Percentiles rank a stretch among this genome's conserved stretches.
phyloP scores from a whole-genome alignment of 495 filamentous ascomycete species.

The Cenococcum geophilum region DNA sequence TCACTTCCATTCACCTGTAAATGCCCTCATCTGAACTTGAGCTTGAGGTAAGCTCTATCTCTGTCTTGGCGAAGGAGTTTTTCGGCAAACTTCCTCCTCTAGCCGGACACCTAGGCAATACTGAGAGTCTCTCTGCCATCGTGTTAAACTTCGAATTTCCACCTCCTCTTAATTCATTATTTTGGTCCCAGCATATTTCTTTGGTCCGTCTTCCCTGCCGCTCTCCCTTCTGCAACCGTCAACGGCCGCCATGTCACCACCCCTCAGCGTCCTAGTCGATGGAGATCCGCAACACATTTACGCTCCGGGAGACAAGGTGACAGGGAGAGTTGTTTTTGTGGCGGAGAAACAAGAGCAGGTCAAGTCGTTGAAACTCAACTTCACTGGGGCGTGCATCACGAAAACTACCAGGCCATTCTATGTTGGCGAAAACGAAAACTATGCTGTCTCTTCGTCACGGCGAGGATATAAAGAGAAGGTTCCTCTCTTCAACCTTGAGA shows the following conservation, averaged over 20 bases:
- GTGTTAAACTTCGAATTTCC: not conserved
- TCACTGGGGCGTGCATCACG: conserved; percentile 22
- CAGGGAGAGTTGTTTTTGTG: conserved; percentile 21
- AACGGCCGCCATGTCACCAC: not conserved
- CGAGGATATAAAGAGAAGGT: conserved; percentile 11
- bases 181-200: conserved; percentile 16
- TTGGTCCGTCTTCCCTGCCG: not conserved
- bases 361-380: conserved; percentile 19
- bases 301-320: conserved; percentile 23
- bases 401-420: conserved; percentile 24
- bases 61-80: not conserved
- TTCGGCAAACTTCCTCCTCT: conserved; percentile 25
- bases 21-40: not conserved
- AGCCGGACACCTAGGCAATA: not conserved
- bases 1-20: not conserved
- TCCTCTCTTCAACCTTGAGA: conserved; percentile 18
- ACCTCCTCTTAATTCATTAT: conserved; percentile 5
- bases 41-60: too few relatives aligned
- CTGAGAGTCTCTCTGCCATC: conserved; percentile 13
- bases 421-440: conserved; percentile 9
- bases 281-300: conserved; percentile 19
- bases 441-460: conserved; percentile 1
- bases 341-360: conserved; percentile 13
- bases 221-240: not conserved
- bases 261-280: conserved; percentile 20